Evolutionary conservation across 495 filamentous ascomycete genomes (phyloP).

Genomic region (Aspergillus ellipticus): DNA sequence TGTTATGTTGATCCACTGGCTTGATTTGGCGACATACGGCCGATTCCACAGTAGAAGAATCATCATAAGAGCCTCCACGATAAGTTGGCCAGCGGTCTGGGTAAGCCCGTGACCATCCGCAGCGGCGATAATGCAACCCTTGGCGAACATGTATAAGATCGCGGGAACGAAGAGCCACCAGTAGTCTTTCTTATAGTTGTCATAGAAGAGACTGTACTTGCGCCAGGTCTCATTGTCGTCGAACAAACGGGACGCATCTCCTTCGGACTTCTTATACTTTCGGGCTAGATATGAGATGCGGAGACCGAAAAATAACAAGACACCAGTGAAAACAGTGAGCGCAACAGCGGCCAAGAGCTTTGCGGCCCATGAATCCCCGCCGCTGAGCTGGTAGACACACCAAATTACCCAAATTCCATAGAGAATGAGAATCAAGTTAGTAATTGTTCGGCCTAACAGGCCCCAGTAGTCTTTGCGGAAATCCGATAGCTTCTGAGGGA

Average conservation of each 20-base stretch:
- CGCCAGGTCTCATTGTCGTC: slow-evolving; percentile 89
- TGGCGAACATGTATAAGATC: slow-evolving; percentile 90
- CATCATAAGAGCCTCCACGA: slow-evolving; percentile 71
- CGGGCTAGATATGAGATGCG: slow-evolving; percentile 77
- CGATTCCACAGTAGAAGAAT: slow-evolving; percentile 75
- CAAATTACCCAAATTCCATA: slow-evolving; percentile 96
- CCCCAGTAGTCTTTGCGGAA: slow-evolving; percentile 98
- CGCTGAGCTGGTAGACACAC: slow-evolving; percentile 91
- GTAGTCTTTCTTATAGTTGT: slow-evolving; percentile 85
- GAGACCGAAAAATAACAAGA: slow-evolving; percentile 75
- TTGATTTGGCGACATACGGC: slow-evolving; percentile 79
- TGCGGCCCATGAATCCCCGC: slow-evolving; percentile 94
- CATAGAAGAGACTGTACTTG: slow-evolving; percentile 97
- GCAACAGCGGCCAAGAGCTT: slow-evolving; percentile 82
- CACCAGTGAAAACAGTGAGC: slow-evolving; percentile 69
- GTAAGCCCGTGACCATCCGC: slow-evolving; percentile 81
- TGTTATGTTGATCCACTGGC: slow-evolving; percentile 89
- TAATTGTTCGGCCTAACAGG: slow-evolving; percentile 80
- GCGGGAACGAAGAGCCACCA: slow-evolving; percentile 96
- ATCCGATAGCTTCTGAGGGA: slow-evolving; percentile 72
- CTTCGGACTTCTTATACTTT: slow-evolving; percentile 67
- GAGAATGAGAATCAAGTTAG: slow-evolving; percentile 83
- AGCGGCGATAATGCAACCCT: slow-evolving; percentile 81
- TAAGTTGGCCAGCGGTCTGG: slow-evolving; percentile 74
- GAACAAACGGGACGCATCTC: slow-evolving; percentile 70